Evolutionary conservation across 75 land plant species (phyloP), one percentile per base, ranked within the genome.

Genomic region (Cryptomeria japonica): DNA sequence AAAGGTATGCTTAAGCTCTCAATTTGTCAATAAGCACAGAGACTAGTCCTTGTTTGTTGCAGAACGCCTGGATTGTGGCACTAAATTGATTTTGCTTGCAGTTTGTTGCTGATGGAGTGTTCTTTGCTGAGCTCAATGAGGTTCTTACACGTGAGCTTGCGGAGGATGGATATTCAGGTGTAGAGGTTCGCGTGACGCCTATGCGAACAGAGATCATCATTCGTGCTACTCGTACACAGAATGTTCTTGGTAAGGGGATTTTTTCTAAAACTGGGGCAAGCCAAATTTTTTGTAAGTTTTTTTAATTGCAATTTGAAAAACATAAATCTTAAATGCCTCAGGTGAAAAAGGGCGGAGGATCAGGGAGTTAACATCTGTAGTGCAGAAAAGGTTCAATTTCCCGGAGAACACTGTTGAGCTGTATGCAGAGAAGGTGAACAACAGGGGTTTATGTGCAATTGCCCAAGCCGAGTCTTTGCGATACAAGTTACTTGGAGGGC

Each of bases 371-470:
- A 96, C 97, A 0, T 95, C 97, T 13, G 91, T 96, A 32, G 97
- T 96, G 42, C 97, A 96, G 91, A 96, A 96, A 90, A 68, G 97
- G 77, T 96, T 96, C 85, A 95, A 93, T 87, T 96, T 96, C 75
- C 96, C 96, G 0, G 97, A 96, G 88, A 89, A 89, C 84, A 95
- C 95, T 31, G 97, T 96, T 18, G 97, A 96, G 88, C 90, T 96
- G n/a, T 96, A 96, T 83, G 97, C 97, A n/a, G 97, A 96, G 95
- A 96, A 96, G 85, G 97, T 96, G 37, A 95, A 95, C 92, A 96
- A 96, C 89, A 90, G 97, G 82, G 96, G 96, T 0, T 91, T 95
- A 31, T 95, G 96, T 87, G 96, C 96, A 22, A 92, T 95, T 88
- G 96, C 96, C 39, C 96, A 95, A 90, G 96, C 96, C 0, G 96